A percentile compares a stretch with the other conserved stretches of the same genome.
phyloP scores from a whole-genome alignment of 192 early-diverging fungal species.

The Haplosporangium gracile region DNA sequence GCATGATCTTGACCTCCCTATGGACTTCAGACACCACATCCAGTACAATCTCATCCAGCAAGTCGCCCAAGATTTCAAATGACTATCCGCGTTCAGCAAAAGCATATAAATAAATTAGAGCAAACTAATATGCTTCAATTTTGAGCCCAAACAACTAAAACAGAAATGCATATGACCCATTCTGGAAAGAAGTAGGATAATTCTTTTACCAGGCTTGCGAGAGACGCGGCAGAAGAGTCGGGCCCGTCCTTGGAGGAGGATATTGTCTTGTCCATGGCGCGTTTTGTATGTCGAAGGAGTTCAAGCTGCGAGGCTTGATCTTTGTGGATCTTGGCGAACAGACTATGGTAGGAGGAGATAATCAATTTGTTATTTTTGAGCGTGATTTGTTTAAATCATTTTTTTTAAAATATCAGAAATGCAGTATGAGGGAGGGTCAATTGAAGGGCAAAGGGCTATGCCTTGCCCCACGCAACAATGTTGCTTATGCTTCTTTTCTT shows the following conservation, averaged over 20 bases:
- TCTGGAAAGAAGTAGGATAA: background rate
- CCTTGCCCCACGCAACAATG: background rate
- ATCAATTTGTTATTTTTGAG: background rate
- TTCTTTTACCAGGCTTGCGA: slow-evolving; percentile 42
- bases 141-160: background rate
- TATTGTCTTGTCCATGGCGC: slow-evolving; percentile 47
- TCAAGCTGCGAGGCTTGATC: slow-evolving; percentile 54
- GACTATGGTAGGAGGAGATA: background rate
- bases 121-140: background rate
- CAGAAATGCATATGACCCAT: background rate
- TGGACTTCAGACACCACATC: slow-evolving; percentile 83
- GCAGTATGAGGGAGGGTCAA: background rate
- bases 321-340: slow-evolving; percentile 57
- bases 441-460: background rate
- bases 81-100: slow-evolving; percentile 44
- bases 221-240: slow-evolving; percentile 18
- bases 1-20: slow-evolving; percentile 71
- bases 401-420: slow-evolving; percentile 1
- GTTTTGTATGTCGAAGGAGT: slow-evolving; percentile 47
- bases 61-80: slow-evolving; percentile 72
- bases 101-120: background rate
- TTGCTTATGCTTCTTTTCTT: background rate
- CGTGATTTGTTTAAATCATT: background rate
- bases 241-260: slow-evolving; percentile 24
- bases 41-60: slow-evolving; percentile 80